A percentile compares a stretch with the other conserved stretches of the same genome.
Conservation (phyloP, 495 filamentous ascomycete genomes). For the Xylaria cubensis region DNA sequence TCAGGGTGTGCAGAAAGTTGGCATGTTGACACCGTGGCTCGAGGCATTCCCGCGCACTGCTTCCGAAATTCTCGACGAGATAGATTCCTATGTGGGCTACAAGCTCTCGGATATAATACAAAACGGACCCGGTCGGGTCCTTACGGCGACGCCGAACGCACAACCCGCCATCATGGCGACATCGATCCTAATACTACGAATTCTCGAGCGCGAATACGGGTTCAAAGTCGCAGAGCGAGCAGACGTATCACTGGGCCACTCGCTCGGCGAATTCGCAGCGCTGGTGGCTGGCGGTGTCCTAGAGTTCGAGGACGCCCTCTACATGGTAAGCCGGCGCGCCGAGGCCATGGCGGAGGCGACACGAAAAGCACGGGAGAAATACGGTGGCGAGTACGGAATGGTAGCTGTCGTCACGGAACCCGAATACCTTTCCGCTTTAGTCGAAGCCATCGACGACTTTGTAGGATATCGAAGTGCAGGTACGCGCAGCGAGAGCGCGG, state of each 20-base stretch:
- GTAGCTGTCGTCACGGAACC: slow-evolving; percentile 88
- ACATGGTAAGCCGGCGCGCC: slow-evolving; percentile 77
- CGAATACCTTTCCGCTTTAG: slow-evolving; percentile 68
- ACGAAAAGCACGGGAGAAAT: slow-evolving; percentile 61
- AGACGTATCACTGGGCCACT: slow-evolving; percentile 88
- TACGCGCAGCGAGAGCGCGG: slow-evolving; percentile 68
- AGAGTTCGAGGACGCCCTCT: slow-evolving; percentile 75
- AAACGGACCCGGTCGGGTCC: slow-evolving; percentile 72
- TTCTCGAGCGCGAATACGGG: slow-evolving; percentile 84
- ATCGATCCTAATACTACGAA: slow-evolving; percentile 85
- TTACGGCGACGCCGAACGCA: slow-evolving; percentile 85
- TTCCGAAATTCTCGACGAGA: slow-evolving; percentile 75
- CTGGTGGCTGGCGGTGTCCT: slow-evolving; percentile 84
- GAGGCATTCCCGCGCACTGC: slow-evolving; percentile 81
- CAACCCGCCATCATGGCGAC: slow-evolving; percentile 97
- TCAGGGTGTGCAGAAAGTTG: slow-evolving; percentile 92
- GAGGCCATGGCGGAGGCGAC: slow-evolving; percentile 86
- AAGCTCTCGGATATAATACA: slow-evolving; percentile 79
- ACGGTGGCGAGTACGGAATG: slow-evolving; percentile 88
- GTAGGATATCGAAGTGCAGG: slow-evolving; percentile 70
- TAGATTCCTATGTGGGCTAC: slow-evolving; percentile 75
- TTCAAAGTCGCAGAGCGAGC: slow-evolving; percentile 72
- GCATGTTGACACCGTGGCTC: slow-evolving; percentile 87
- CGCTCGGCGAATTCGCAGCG: slow-evolving; percentile 93
- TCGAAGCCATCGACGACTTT: slow-evolving; percentile 80